Conservation (phyloP, 2,329 filamentous ascomycete species). For the Aspergillus terreus region DNA sequence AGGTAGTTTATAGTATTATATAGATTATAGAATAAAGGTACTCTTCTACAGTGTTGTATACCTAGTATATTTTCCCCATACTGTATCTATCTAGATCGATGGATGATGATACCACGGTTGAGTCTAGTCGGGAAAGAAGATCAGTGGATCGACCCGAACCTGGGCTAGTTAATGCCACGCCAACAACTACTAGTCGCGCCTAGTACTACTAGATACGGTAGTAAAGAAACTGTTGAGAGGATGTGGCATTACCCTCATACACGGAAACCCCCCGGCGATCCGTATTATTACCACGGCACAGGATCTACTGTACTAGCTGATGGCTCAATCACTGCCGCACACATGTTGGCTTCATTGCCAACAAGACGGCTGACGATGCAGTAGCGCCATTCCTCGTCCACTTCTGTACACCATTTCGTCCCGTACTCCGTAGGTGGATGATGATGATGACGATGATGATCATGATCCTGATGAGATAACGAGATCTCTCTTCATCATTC, state of each 20-base stretch:
- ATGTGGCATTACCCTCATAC: conserved; percentile 15
- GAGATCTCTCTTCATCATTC: not conserved
- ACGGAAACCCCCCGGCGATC: conserved; percentile 13
- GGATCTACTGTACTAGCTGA: conserved; percentile 4
- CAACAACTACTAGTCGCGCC: not conserved
- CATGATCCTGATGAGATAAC: too few species aligned
- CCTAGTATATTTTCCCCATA: too few species aligned
- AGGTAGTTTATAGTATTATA: too few species aligned
- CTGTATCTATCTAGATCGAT: not conserved
- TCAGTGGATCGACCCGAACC: conserved; percentile 20
- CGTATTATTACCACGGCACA: conserved; percentile 4
- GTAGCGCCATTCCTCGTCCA: conserved; percentile 16
- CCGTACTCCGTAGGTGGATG: not conserved
- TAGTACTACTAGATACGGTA: too few species aligned
- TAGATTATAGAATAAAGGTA: too few species aligned
- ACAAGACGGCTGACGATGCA: conserved; percentile 20
- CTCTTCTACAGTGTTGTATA: too few species aligned
- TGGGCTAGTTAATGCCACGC: conserved; percentile 5
- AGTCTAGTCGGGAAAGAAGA: conserved; percentile 19
- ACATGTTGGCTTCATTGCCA: conserved; percentile 18
- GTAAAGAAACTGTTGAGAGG: not conserved
- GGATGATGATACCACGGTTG: conserved; percentile 14
- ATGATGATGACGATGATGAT: not conserved
- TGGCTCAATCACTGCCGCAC: conserved; percentile 16
- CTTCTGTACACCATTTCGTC: conserved; percentile 6